Percentiles rank a stretch among this genome's conserved stretches.
Conservation (phyloP, 768 basidiomycete genomes). For the Xerocomus potaroensis region DNA sequence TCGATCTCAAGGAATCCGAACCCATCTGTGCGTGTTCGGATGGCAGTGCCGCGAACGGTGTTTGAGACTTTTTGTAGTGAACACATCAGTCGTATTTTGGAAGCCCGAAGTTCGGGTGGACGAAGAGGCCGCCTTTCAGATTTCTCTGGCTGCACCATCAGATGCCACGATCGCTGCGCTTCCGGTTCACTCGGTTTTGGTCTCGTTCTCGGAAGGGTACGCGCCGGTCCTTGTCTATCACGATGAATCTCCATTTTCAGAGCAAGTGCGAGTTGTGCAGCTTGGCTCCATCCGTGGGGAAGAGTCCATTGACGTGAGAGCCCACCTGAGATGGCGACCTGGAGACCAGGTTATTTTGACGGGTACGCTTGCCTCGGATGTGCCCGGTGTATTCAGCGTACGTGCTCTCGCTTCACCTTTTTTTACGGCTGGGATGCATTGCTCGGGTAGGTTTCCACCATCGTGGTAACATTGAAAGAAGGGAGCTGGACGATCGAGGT, state of each 20-base stretch:
- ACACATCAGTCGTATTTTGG: conserved; percentile 71
- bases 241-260: conserved; percentile 13
- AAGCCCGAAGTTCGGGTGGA: conserved; percentile 53
- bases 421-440: background rate
- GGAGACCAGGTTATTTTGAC: conserved; percentile 53
- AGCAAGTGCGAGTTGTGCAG: conserved; percentile 29
- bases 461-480: conserved; percentile 52
- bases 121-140: conserved; percentile 68
- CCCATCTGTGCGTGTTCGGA: conserved; percentile 53
- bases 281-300: conserved; percentile 45
- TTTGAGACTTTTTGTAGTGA: conserved; percentile 45
- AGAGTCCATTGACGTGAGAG: conserved; percentile 25
- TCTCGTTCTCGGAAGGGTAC: conserved; percentile 53
- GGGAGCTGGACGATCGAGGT: conserved; percentile 69
- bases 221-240: conserved; percentile 53
- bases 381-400: conserved; percentile 53
- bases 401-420: conserved; percentile 13
- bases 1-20: conserved; percentile 61
- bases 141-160: conserved; percentile 54
- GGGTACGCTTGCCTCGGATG: conserved; percentile 53
- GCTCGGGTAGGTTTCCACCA: conserved; percentile 34
- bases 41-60: background rate
- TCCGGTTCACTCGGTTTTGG: conserved; percentile 54
- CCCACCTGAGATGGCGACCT: conserved; percentile 54
- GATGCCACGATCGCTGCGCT: conserved; percentile 49